These are phyloP conservation scores for Teratosphaeriaceae sp. DNA, from an alignment of 2,329 filamentous ascomycete species.

Conservation along the genomic window DNA sequence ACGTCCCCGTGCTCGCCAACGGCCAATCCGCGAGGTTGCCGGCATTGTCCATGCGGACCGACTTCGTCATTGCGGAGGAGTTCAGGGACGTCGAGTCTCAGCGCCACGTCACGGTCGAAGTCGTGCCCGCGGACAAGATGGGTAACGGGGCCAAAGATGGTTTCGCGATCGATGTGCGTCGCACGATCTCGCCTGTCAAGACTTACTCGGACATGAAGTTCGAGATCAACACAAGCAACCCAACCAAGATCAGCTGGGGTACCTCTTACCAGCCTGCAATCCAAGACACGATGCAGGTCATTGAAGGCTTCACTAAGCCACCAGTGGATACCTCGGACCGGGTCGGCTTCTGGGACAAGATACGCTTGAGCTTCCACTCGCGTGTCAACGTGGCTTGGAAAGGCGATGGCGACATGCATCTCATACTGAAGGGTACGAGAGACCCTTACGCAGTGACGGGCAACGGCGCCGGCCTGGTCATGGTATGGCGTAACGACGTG, in stretches of 20 bases:
- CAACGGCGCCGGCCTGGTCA: slow-evolving; percentile 87
- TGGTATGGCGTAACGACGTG: slow-evolving; percentile 97
- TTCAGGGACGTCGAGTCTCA: slow-evolving; percentile 74
- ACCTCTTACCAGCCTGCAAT: slow-evolving; percentile 96
- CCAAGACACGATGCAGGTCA: slow-evolving; percentile 99
- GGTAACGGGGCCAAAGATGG: slow-evolving; percentile 54
- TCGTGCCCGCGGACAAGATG: slow-evolving; percentile 64
- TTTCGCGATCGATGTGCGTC: slow-evolving; percentile 78
- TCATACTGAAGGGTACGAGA: slow-evolving; percentile 79
- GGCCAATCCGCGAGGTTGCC: slow-evolving; percentile 73
- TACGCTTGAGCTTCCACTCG: slow-evolving; percentile 89
- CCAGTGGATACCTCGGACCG: slow-evolving; percentile 88
- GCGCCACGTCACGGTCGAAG: slow-evolving; percentile 71
- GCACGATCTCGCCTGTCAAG: slow-evolving; percentile 92
- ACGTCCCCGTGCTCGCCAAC: slow-evolving; percentile 75
- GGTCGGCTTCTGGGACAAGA: slow-evolving; percentile 98
- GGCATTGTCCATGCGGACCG: slow-evolving; percentile 76
- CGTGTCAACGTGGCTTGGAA: slow-evolving; percentile 85
- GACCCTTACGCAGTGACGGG: slow-evolving; percentile 93
- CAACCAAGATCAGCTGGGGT: slow-evolving; percentile 93
- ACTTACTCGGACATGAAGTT: slow-evolving; percentile 89
- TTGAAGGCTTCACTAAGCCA: slow-evolving; percentile 95
- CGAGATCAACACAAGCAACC: slow-evolving; percentile 86
- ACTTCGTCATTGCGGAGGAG: slow-evolving; percentile 96
- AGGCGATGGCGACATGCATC: slow-evolving; percentile 89